Evolutionary conservation across 768 basidiomycete species (phyloP), one percentile per base, ranked within the genome.

Genomic region (Amanita brunnescens): DNA sequence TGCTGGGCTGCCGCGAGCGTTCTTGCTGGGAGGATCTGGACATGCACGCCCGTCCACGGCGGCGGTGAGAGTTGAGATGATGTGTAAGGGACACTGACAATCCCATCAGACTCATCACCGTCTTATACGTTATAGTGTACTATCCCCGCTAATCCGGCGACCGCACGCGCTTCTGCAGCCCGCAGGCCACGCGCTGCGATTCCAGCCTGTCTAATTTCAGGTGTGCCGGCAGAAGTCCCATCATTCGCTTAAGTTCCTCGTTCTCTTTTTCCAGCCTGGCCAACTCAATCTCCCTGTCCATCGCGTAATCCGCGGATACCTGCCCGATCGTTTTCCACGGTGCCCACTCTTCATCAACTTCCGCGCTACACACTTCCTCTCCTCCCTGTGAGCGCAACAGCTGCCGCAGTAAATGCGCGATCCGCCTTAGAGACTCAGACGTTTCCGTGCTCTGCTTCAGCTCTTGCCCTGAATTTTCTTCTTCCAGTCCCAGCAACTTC

Each of bases 241-340:
- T 64, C 72, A 98, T 70, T 52, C 80, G 74, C 58, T 85, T 75
- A 55, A 99, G 68, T 56, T 87, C 77, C 47, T 79, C 77, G 62
- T 99, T 98, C 72, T 99, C 95, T 57, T 75, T 79, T 67, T 94
- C 84, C 35, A 99, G 70, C 46, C 92, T 75, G 29, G 82, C 79
- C 2, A 99, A 79, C 69, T 99, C 95, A 61, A 83, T 85, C 64
- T 98, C 96, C 54, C 94, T 75, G 60, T 93, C 90, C 55, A 99
- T 65, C 1, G 89, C 83, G 72, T 83, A 79, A 54, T 95, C 90
- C n/a, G 77, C 72, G 38, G 24, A 29, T 6, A 18, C 33, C 2
- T 69, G 67, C 37, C 60, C 58, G 2, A 64, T 54, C 13, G 66
- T 54, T 21, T 62, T 64, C 71, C 72, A 74, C 6, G 72, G 69